Evolutionary conservation across 1,284 basidiomycete species (phyloP).

Genomic region (Stereum hirsutum): DNA sequence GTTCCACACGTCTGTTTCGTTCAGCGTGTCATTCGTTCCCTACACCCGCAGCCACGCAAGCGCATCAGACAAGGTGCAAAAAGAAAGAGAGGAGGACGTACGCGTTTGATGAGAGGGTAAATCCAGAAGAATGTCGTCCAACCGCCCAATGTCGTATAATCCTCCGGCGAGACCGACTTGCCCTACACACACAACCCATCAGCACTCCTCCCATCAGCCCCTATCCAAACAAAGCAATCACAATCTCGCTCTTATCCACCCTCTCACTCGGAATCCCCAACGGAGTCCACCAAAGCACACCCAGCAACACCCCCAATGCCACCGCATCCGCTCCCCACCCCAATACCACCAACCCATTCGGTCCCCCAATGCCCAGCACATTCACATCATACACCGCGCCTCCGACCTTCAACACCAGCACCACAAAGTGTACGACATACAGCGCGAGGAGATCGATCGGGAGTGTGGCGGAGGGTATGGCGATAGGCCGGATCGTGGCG

Average conservation of each 20-base stretch:
- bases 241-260: slow-evolving; percentile 41
- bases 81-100: slow-evolving; percentile 14
- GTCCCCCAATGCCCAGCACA: slow-evolving; percentile 28
- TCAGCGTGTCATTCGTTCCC: slow-evolving; percentile 53
- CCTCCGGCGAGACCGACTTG: slow-evolving; percentile 54
- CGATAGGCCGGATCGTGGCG: slow-evolving; percentile 32
- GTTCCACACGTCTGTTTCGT: slow-evolving; percentile 63
- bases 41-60: slow-evolving; percentile 11
- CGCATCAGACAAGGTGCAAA: too few species aligned
- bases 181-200: too few species aligned
- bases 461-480: slow-evolving; percentile 31
- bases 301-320: slow-evolving; percentile 29
- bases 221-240: slow-evolving; percentile 17
- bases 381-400: slow-evolving; percentile 37
- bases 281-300: slow-evolving; percentile 45
- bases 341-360: slow-evolving; percentile 20
- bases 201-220: too few species aligned
- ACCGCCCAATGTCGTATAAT: slow-evolving; percentile 64
- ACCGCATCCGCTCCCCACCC: slow-evolving; percentile 33
- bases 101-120: slow-evolving; percentile 48
- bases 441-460: slow-evolving; percentile 46
- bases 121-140: slow-evolving; percentile 84
- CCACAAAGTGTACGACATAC: slow-evolving; percentile 33
- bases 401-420: slow-evolving; percentile 33
- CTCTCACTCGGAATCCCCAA: slow-evolving; percentile 40